Evolutionary conservation across 768 basidiomycete species (phyloP).

Genomic region (Lanmaoa pseudosensibilis): DNA sequence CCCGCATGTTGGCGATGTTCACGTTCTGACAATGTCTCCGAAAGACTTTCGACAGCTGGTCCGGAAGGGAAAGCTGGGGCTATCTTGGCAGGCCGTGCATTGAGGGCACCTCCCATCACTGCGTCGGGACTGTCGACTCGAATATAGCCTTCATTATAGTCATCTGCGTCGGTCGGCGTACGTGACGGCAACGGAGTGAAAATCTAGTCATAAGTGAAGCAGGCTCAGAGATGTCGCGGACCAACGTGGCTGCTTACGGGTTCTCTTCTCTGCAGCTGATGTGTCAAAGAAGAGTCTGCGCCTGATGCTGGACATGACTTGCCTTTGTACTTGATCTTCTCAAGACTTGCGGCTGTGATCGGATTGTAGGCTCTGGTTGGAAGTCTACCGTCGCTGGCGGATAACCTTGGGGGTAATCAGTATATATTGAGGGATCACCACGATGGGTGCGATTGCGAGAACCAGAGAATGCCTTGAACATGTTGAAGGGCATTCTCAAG

Average conservation of each 20-base stretch:
- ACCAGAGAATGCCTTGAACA: conserved; percentile 37
- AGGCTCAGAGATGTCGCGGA: not conserved
- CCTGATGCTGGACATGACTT: conserved; percentile 8
- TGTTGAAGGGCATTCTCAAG: conserved; percentile 38
- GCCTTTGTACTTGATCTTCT: conserved; percentile 31
- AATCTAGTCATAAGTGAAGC: conserved; percentile 21
- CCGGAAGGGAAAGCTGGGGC: conserved; percentile 23
- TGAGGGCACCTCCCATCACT: conserved; percentile 33
- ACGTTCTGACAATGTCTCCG: conserved; percentile 26
- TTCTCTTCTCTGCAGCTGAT: conserved; percentile 29
- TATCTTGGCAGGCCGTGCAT: conserved; percentile 32
- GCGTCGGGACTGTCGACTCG: conserved; percentile 34
- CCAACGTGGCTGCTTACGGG: conserved; percentile 25
- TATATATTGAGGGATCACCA: conserved; percentile 25
- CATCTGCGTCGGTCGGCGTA: conserved; percentile 33
- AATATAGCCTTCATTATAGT: conserved; percentile 33
- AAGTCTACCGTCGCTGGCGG: conserved; percentile 24
- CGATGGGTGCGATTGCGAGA: conserved; percentile 33
- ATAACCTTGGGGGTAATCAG: conserved; percentile 31
- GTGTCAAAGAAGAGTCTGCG: conserved; percentile 11
- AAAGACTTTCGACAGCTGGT: conserved; percentile 16
- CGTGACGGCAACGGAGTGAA: conserved; percentile 36
- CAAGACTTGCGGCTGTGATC: conserved; percentile 26
- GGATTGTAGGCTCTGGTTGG: conserved; percentile 20
- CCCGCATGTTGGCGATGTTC: conserved; percentile 18